These are phyloP conservation scores for Candida incommunis DNA, from an alignment of 805 yeast species.

Conservation along the genomic window DNA sequence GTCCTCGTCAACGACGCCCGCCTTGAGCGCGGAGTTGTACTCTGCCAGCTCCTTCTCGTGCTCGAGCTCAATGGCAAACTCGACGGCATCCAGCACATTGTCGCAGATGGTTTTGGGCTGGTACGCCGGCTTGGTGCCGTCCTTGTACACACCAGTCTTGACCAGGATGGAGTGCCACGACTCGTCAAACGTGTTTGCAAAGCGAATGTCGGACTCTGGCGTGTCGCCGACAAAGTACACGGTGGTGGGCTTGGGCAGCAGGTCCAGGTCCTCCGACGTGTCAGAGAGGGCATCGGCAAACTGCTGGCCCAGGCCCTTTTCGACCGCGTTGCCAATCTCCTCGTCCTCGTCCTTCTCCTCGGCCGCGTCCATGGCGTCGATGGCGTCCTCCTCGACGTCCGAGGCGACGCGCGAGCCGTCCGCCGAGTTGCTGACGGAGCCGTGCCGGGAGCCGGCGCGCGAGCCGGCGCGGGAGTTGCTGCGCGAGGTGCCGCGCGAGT, in stretches of 20 bases:
- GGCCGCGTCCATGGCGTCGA: conserved; percentile 26
- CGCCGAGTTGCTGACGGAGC: background rate
- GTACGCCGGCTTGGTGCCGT: conserved; percentile 65
- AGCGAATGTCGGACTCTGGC: conserved; percentile 77
- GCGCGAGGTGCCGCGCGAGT: background rate
- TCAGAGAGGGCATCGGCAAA: conserved; percentile 20
- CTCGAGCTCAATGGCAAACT: conserved; percentile 72
- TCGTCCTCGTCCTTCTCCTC: background rate
- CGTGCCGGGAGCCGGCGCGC: background rate
- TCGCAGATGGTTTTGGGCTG: conserved; percentile 62
- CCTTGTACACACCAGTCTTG: conserved; percentile 77
- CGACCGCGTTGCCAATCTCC: background rate
- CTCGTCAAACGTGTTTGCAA: conserved; percentile 74
- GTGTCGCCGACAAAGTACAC: conserved; percentile 86
- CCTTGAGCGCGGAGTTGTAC: conserved; percentile 39
- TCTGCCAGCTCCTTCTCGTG: conserved; percentile 57
- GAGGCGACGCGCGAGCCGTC: background rate
- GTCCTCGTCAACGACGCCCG: conserved; percentile 2
- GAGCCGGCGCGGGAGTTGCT: conserved; percentile 10
- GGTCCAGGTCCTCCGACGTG: conserved; percentile 34
- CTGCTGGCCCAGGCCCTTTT: background rate
- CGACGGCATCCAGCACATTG: conserved; percentile 68
- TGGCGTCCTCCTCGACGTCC: conserved; percentile 23
- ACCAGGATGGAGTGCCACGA: conserved; percentile 79
- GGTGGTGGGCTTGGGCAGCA: conserved; percentile 70